Evolutionary conservation across 2,329 filamentous ascomycete genomes (phyloP).

Genomic region (Paracoccidioides brasiliensis): DNA sequence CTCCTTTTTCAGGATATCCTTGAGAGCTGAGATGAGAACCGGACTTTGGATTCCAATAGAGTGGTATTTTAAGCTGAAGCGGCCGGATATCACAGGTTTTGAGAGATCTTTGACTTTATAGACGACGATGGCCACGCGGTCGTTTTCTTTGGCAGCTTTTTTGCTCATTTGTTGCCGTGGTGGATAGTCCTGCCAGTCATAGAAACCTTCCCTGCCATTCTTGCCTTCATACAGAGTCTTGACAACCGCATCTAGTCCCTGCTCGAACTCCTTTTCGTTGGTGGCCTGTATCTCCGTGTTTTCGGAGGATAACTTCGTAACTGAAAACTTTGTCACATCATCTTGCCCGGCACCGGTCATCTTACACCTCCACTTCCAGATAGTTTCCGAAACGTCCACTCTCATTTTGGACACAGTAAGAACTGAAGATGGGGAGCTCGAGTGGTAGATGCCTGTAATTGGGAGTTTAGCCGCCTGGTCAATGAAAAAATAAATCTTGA

Average conservation of each 20-base stretch:
- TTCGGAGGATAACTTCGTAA: not conserved
- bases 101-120: not conserved
- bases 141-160: not conserved
- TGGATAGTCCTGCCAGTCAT: constrained; percentile 1
- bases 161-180: not conserved
- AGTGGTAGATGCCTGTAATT: too few species aligned
- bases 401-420: not conserved
- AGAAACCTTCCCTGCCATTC: not conserved
- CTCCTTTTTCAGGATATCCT: constrained; percentile 33
- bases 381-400: constrained; percentile 1
- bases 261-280: not conserved
- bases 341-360: not conserved
- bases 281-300: not conserved
- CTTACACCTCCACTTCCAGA: constrained; percentile 3
- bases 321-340: not conserved
- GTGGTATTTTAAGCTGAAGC: not conserved
- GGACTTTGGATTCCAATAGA: constrained; percentile 22
- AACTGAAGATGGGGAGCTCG: not conserved
- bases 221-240: not conserved
- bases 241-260: not conserved
- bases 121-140: not conserved
- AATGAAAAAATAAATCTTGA: too few species aligned
- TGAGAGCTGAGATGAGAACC: constrained; percentile 30
- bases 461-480: too few species aligned
- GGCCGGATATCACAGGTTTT: not conserved